Evolutionary conservation across 2,329 filamentous ascomycete genomes (phyloP), one percentile per base, ranked within the genome.

Genomic region (Kalmusia sp.): DNA sequence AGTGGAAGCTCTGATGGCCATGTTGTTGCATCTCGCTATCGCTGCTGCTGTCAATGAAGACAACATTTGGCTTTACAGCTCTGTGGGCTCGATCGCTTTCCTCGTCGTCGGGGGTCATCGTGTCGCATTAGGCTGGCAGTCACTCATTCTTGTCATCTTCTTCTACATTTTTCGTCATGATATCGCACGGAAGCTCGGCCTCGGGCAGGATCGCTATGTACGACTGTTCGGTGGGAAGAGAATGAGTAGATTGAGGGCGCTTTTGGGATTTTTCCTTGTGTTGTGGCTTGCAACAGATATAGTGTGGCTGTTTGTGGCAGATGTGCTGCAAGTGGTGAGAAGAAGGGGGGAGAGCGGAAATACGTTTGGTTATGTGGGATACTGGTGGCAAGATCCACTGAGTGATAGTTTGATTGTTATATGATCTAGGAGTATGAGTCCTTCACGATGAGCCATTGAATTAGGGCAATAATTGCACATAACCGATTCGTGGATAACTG

Each of bases 371-470:
- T 49, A 41, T 27, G 19, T 33, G 31, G 38, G 27, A 6, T 49
- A 31, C 25, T 61, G 52, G 58, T 55, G 52, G 58, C 52, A 58
- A 40, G 58, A 61, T 40, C 58, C 58, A n/a, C 31, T 61, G 35
- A 56, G 51, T 19, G 55, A 61, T 45, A 28, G n/a, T 19, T 35
- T 58, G 31, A 40, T 56, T 25, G 58, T 58, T 2, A 61, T 58
- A 53, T 60, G 51, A 22, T n/a, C n/a, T n/a, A n/a, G n/a, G n/a
- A n/a, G n/a, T n/a, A n/a, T n/a, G n/a, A n/a, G n/a, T n/a, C n/a
- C n/a, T n/a, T n/a, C n/a, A n/a, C n/a, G n/a, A n/a, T n/a, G n/a
- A n/a, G n/a, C n/a, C n/a, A n/a, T n/a, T n/a, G n/a, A n/a, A n/a
- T n/a, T n/a, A n/a, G n/a, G n/a, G n/a, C n/a, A n/a, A n/a, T n/a